Conservation (phyloP, 495 filamentous ascomycete species). For the Aspergillus affinis region DNA sequence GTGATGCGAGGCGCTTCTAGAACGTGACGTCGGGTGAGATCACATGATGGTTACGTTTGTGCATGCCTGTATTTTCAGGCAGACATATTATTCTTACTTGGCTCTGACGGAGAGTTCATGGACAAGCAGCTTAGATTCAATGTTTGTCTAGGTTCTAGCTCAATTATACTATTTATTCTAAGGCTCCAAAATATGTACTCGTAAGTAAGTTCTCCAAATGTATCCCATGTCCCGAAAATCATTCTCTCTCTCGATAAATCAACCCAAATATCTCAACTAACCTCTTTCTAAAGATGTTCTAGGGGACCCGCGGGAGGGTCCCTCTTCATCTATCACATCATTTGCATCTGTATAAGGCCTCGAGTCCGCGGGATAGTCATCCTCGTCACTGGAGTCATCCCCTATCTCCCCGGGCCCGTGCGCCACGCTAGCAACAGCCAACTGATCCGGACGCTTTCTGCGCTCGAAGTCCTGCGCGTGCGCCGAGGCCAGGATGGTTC, state of each 20-base stretch:
- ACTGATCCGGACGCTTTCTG: conserved; percentile 51
- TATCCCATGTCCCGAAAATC: background rate
- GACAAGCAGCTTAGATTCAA: background rate
- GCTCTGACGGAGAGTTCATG: background rate
- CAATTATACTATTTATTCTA: conserved; percentile 1
- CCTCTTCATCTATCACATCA: conserved; percentile 21
- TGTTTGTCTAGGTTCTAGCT: background rate
- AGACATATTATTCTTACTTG: background rate
- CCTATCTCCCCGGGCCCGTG: conserved; percentile 17
- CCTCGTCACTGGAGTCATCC: conserved; percentile 42
- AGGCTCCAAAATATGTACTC: background rate
- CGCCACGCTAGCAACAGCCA: conserved; percentile 24
- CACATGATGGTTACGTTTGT: conserved; percentile 4
- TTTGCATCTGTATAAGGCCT: conserved; percentile 16
- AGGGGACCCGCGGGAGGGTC: conserved; percentile 5
- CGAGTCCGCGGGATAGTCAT: conserved; percentile 20
- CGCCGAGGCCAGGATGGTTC: conserved; percentile 66
- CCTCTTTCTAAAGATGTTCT: background rate
- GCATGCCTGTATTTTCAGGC: background rate
- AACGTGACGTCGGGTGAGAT: conserved; percentile 11
- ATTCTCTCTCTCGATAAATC: background rate
- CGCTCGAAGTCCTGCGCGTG: conserved; percentile 89
- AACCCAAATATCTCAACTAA: background rate
- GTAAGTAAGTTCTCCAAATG: background rate
- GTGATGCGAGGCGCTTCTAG: background rate